Conservation (phyloP, 2,329 filamentous ascomycete species). For the Ascochyta clinopodiicola region DNA sequence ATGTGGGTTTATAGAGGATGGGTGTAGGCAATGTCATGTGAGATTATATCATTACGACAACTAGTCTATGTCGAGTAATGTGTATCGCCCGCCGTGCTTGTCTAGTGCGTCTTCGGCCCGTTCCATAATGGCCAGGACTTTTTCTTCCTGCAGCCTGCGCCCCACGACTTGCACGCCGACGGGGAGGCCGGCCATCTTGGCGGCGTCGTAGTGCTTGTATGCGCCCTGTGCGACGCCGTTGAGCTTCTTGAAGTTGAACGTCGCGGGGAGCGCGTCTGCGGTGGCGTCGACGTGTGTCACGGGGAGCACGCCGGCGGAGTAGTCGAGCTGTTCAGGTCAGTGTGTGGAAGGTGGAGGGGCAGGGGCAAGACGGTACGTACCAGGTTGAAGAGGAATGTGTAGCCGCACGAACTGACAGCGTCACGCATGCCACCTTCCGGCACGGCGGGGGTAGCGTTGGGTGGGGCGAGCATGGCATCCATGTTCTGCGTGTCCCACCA, state of each 20-base stretch:
- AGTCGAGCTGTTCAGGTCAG: conserved; percentile 70
- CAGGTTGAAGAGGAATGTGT: conserved; percentile 92
- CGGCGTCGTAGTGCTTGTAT: conserved; percentile 83
- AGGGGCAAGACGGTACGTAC: conserved; percentile 55
- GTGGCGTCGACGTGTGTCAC: conserved; percentile 80
- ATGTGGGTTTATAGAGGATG: no score
- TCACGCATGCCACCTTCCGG: conserved; percentile 87
- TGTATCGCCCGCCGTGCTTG: conserved; percentile 57
- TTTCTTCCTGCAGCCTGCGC: conserved; percentile 81
- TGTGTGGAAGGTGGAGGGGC: neutral
- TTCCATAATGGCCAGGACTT: conserved; percentile 82
- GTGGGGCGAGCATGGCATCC: conserved; percentile 83
- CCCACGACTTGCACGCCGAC: conserved; percentile 87
- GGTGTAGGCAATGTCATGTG: neutral
- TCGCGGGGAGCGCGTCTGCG: conserved; percentile 69
- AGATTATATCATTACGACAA: no score
- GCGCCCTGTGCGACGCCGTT: conserved; percentile 84
- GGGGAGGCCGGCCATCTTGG: conserved; percentile 84
- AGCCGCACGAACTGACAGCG: conserved; percentile 84
- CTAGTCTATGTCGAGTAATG: conserved; percentile 56
- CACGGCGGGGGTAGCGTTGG: conserved; percentile 87
- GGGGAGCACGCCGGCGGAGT: conserved; percentile 81
- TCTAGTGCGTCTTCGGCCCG: conserved; percentile 77
- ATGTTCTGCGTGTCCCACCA: conserved; percentile 76
- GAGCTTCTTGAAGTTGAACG: conserved; percentile 67